Evolutionary conservation across 148 eudicot genomes (phyloP), one percentile per base, ranked within the genome.

Genomic region (Rhododendron mucronatum): DNA sequence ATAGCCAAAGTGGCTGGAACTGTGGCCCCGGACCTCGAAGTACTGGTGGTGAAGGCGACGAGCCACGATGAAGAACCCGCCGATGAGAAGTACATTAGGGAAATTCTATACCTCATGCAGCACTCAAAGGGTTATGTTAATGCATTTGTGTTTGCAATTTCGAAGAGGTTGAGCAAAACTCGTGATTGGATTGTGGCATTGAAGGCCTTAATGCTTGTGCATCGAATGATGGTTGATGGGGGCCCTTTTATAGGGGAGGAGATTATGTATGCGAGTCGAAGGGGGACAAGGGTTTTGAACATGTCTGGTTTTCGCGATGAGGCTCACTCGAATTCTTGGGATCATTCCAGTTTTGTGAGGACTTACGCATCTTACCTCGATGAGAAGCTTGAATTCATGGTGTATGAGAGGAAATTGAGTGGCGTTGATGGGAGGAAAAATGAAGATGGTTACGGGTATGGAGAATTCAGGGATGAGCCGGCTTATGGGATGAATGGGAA

Each of bases 141-240:
- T 57, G 94, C 93, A 1, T 96, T 96, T 88, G 93, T 96, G 67
- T 76, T 89, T 13, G 82, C 93, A 0, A 83, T 96, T 28, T 93
- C 98, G 0, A 96, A 81, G 86, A 90, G 99, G 87, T 79, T 96
- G 74, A 89, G 93, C 74, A 96, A 94, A 85, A 96, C 99, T 2
- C 91, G 91, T 73, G 98, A 96, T 75, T 96, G 99, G 99, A 91
- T 95, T 37, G 99, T 96, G 35, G 99, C 98, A 0, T 86, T 96
- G 85, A 96, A 96, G 90, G 89, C 89, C 10, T 87, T 96, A 88
- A 89, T 94, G 88, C 83, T 96, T 28, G 88, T 94, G 53, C 93
- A 93, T 82, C 82, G 91, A 61, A 41, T 94, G 37, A 47, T 91
- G 48, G 20, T 71, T 75, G 90, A 90, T 85, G 97, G 94, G 33